Conservation (phyloP, 2,329 filamentous ascomycete species). For the Aspergillus tamarii region DNA sequence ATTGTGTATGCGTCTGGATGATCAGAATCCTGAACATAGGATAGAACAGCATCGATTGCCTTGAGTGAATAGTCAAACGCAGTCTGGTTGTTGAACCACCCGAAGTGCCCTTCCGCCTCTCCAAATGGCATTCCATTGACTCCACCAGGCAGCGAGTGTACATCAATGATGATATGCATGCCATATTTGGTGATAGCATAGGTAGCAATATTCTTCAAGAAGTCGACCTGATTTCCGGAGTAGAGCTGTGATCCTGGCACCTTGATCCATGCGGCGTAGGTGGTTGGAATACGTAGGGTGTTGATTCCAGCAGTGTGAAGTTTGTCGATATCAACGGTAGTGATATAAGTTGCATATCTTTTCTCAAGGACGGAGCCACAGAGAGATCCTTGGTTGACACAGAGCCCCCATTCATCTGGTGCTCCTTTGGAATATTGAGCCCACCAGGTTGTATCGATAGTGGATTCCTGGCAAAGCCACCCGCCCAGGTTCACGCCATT, state of each 20-base stretch:
- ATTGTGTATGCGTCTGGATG: constrained; percentile 26
- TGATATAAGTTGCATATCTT: constrained; percentile 23
- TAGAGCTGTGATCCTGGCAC: constrained; percentile 33
- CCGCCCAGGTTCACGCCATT: constrained; percentile 22
- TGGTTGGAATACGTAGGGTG: constrained; percentile 20
- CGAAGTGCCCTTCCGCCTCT: constrained; percentile 26
- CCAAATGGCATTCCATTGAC: constrained; percentile 29
- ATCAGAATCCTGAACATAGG: constrained; percentile 23
- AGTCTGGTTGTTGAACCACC: constrained; percentile 30
- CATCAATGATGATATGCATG: constrained; percentile 32
- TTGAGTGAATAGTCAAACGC: constrained; percentile 26
- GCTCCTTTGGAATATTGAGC: constrained; percentile 21
- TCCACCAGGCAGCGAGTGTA: constrained; percentile 31
- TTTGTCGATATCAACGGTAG: constrained; percentile 17
- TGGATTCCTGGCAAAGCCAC: constrained; percentile 31
- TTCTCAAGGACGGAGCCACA: constrained; percentile 19
- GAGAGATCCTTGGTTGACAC: constrained; percentile 12
- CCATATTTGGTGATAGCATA: constrained; percentile 27
- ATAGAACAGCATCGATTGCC: constrained; percentile 23
- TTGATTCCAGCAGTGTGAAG: constrained; percentile 15
- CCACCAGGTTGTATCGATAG: constrained; percentile 29
- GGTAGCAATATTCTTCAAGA: constrained; percentile 24
- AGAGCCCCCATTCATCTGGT: constrained; percentile 30
- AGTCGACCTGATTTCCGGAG: constrained; percentile 23
- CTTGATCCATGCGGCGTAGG: constrained; percentile 25